A percentile compares a stretch with the other conserved stretches of the same genome.
Conservation (phyloP, 1,284 basidiomycete species). For the Trichosporon sp. region DNA sequence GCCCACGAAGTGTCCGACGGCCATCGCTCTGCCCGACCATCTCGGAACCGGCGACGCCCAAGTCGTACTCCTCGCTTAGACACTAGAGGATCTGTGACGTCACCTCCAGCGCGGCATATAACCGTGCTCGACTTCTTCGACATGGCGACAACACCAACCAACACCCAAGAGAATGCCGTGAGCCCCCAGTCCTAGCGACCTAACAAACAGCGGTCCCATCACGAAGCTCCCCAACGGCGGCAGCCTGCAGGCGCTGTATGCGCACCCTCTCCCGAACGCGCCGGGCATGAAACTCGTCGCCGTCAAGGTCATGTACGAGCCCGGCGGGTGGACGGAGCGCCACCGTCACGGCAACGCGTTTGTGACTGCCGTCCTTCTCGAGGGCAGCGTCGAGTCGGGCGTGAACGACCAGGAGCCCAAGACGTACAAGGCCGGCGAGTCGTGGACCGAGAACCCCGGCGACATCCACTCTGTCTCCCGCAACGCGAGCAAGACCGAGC, state of each 20-base stretch:
- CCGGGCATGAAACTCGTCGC: slow-evolving; percentile 5
- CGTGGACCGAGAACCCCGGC: slow-evolving; percentile 12
- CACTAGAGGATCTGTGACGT: too few relatives aligned
- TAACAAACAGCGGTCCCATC: background rate
- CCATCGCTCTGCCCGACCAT: too few relatives aligned
- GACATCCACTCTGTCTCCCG: slow-evolving; percentile 8
- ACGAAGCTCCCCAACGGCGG: background rate
- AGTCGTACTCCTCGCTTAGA: too few relatives aligned
- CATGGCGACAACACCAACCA: too few relatives aligned
- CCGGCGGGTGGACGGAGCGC: slow-evolving; percentile 4
- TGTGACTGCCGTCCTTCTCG: slow-evolving; percentile 2
- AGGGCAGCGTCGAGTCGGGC: background rate
- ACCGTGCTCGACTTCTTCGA: too few relatives aligned
- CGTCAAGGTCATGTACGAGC: slow-evolving; percentile 11
- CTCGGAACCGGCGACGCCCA: too few relatives aligned
- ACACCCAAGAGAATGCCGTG: background rate
- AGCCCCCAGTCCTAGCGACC: background rate
- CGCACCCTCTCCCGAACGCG: slow-evolving; percentile 13
- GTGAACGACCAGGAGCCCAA: slow-evolving; percentile 9
- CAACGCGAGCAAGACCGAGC: slow-evolving; percentile 12
- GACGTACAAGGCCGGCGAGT: slow-evolving; percentile 5
- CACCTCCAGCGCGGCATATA: too few relatives aligned
- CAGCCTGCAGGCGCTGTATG: slow-evolving; percentile 6
- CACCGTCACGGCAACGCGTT: slow-evolving; percentile 14
- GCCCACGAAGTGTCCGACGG: too few relatives aligned